These are phyloP conservation scores for Collybiopsis confluens DNA, from an alignment of 768 basidiomycete species.

Conservation along the genomic window DNA sequence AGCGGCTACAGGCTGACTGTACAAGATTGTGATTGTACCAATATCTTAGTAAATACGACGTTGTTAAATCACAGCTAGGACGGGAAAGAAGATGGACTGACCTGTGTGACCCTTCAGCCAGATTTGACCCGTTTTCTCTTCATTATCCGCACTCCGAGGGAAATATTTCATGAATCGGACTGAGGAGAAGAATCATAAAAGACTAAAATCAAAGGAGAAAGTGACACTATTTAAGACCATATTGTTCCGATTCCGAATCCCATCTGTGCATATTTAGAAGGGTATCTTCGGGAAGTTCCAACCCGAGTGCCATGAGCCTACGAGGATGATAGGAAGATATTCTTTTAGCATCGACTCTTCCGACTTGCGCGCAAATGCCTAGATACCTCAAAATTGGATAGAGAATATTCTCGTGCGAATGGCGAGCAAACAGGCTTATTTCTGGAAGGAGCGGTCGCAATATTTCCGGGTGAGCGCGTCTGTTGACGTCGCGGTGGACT, in stretches of 20 bases:
- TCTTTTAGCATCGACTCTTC: background rate
- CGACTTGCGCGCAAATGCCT: background rate
- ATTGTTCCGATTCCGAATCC: conserved; percentile 31
- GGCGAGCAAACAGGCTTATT: conserved; percentile 22
- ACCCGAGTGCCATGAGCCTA: conserved; percentile 37
- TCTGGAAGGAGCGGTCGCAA: conserved; percentile 25
- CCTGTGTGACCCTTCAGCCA: conserved; percentile 52
- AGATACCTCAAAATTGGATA: conserved; percentile 28
- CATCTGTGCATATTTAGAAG: conserved; percentile 37
- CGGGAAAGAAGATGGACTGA: conserved; percentile 7
- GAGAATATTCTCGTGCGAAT: conserved; percentile 24
- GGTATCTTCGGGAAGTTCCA: conserved; percentile 43
- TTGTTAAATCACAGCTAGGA: background rate
- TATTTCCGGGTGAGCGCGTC: conserved; percentile 29
- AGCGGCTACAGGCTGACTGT: conserved; percentile 45
- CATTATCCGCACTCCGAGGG: conserved; percentile 38
- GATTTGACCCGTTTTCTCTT: conserved; percentile 37
- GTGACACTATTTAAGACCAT: conserved; percentile 18
- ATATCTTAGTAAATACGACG: conserved; percentile 26
- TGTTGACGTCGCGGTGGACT: conserved; percentile 32
- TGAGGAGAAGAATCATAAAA: conserved; percentile 11
- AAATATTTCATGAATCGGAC: conserved; percentile 48
- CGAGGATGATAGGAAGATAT: background rate
- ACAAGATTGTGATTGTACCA: conserved; percentile 40
- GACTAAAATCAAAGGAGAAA: background rate